Conservation (phyloP, 257 asterid genomes). For the Salvia miltiorrhiza region DNA sequence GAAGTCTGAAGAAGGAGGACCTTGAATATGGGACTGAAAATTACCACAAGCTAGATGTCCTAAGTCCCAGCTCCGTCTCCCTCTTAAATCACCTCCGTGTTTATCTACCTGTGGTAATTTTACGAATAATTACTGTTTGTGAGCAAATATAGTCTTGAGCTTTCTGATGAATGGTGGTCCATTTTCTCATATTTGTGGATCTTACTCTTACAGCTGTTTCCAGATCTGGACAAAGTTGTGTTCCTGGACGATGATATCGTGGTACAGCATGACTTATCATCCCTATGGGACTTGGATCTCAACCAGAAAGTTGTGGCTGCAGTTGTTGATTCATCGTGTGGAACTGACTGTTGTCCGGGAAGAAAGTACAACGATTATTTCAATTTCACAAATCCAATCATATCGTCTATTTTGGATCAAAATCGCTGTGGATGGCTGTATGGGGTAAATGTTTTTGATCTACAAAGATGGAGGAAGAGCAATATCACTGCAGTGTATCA, state of each 20-base stretch:
- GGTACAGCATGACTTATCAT: conserved; percentile 70
- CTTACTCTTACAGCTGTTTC: conserved; percentile 69
- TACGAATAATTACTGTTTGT: conserved; percentile 14
- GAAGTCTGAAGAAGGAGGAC: conserved; percentile 37
- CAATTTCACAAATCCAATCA: conserved; percentile 57
- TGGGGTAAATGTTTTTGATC: conserved; percentile 78
- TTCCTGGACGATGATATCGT: conserved; percentile 85
- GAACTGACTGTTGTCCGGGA: conserved; percentile 60
- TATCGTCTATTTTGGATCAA: conserved; percentile 47
- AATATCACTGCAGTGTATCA: conserved; percentile 66
- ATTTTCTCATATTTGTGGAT: conserved; percentile 36
- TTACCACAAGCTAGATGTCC: conserved; percentile 48
- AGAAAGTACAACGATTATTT: conserved; percentile 65
- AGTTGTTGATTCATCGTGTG: conserved; percentile 67
- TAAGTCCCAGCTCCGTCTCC: conserved; percentile 62
- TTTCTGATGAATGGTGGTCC: conserved; percentile 21
- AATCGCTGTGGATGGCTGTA: conserved; percentile 72
- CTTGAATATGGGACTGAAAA: conserved; percentile 34
- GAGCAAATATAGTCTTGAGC: conserved; percentile 22
- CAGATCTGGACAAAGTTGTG: conserved; percentile 67
- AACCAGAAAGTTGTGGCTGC: conserved; percentile 80
- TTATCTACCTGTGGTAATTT: conserved; percentile 81
- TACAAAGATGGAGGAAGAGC: conserved; percentile 70
- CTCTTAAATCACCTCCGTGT: conserved; percentile 80
- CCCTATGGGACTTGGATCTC: conserved; percentile 85